These are phyloP conservation scores for Parachaetomium inaequale DNA, from an alignment of 495 filamentous ascomycete species.

Conservation along the genomic window DNA sequence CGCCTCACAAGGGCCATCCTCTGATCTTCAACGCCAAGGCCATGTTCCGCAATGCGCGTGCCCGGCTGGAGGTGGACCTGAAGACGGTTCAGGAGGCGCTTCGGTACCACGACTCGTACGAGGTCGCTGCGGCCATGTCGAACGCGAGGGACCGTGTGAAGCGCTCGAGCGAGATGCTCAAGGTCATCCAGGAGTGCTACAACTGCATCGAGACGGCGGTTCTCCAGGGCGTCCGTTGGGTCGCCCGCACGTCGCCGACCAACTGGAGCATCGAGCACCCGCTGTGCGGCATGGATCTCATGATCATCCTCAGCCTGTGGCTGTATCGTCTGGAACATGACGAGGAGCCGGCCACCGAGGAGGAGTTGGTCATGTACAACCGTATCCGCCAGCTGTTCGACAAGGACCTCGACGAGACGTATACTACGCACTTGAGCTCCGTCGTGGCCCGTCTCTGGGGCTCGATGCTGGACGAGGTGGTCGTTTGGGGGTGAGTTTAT, in stretches of 20 bases:
- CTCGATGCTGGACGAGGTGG: conserved; percentile 96
- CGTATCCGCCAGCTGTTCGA: conserved; percentile 91
- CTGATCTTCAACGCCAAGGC: conserved; percentile 99
- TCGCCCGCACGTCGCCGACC: conserved; percentile 90
- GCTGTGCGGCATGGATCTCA: conserved; percentile 92
- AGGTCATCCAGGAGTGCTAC: conserved; percentile 96
- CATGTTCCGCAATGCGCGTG: conserved; percentile 90
- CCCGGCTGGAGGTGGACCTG: conserved; percentile 89
- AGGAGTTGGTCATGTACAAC: conserved; percentile 91
- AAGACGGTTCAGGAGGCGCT: conserved; percentile 95
- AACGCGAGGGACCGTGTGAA: conserved; percentile 88
- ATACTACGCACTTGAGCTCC: conserved; percentile 72
- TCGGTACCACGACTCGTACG: conserved; percentile 93
- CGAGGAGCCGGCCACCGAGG: conserved; percentile 86
- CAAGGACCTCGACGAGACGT: conserved; percentile 74
- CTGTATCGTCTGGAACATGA: conserved; percentile 99
- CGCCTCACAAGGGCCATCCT: conserved; percentile 96
- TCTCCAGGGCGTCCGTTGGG: conserved; percentile 93
- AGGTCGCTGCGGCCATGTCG: conserved; percentile 95
- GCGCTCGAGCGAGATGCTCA: conserved; percentile 95
- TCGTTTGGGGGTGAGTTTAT: conserved; percentile 82
- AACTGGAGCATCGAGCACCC: conserved; percentile 99
- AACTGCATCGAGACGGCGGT: conserved; percentile 98
- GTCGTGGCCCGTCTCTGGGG: conserved; percentile 95
- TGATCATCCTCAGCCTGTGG: conserved; percentile 98